These are phyloP conservation scores for Elsinoe ampelina DNA, from an alignment of 2,329 filamentous ascomycete genomes.

Conservation along the genomic window DNA sequence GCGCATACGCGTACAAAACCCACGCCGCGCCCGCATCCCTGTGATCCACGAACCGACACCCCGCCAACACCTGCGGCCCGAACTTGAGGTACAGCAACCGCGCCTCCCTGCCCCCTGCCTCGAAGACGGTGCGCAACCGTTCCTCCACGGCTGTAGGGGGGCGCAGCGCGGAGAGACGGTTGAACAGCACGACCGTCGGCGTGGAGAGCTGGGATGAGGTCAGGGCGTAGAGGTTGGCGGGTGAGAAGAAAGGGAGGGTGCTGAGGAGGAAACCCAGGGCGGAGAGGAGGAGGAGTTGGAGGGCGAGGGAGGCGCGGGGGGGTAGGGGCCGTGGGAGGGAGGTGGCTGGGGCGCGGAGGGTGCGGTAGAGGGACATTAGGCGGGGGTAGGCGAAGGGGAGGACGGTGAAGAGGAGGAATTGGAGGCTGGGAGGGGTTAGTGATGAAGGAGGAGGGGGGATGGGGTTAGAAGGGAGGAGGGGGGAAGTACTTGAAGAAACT, in stretches of 20 bases:
- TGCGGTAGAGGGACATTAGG: slow-evolving; percentile 55
- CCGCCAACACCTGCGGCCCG: slow-evolving; percentile 62
- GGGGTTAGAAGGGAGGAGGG: background rate
- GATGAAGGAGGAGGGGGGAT: background rate
- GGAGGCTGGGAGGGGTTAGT: slow-evolving; percentile 27
- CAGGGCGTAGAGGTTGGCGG: slow-evolving; percentile 69
- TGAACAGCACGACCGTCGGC: slow-evolving; percentile 75
- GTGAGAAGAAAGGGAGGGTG: slow-evolving; percentile 57
- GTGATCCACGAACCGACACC: slow-evolving; percentile 64
- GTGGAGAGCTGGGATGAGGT: slow-evolving; percentile 79
- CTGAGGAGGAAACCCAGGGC: slow-evolving; percentile 47
- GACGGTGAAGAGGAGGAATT: slow-evolving; percentile 44
- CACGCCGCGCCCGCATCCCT: slow-evolving; percentile 36
- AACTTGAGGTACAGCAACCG: slow-evolving; percentile 75
- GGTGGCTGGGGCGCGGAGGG: slow-evolving; percentile 34
- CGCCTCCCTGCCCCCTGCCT: slow-evolving; percentile 48
- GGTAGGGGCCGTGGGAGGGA: slow-evolving; percentile 47
- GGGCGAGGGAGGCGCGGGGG: slow-evolving; percentile 43
- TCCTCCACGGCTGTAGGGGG: slow-evolving; percentile 54
- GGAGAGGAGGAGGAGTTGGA: slow-evolving; percentile 51
- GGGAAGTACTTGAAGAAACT: background rate
- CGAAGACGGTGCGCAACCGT: slow-evolving; percentile 57
- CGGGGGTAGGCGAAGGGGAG: slow-evolving; percentile 64
- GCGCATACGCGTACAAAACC: slow-evolving; percentile 70
- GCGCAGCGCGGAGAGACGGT: slow-evolving; percentile 55